Evolutionary conservation across 257 asterid genomes (phyloP).

Genomic region (Solanum raphanifolium): DNA sequence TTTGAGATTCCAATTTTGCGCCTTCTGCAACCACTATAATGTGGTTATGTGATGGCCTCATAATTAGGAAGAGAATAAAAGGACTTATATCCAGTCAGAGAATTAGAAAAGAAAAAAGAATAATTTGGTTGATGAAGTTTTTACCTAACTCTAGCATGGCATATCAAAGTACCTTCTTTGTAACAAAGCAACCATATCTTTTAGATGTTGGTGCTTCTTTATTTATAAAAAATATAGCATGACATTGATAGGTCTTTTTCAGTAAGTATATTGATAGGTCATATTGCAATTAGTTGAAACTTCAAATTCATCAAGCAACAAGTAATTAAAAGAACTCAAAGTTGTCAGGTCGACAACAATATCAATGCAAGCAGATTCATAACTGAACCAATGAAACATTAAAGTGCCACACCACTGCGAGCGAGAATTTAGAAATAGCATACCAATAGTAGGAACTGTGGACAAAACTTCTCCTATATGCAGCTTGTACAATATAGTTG

Average conservation of each 20-base stretch:
- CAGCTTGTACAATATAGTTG: slow-evolving; percentile 92
- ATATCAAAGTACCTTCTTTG: neutral
- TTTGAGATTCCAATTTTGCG: neutral
- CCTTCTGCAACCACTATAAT: neutral
- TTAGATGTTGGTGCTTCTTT: neutral
- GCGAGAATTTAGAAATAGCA: slow-evolving; percentile 7
- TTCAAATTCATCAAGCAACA: neutral
- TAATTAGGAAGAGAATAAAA: neutral
- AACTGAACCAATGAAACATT: neutral
- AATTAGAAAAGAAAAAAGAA: neutral
- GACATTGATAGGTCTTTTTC: neutral
- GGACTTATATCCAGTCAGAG: neutral
- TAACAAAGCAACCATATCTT: neutral
- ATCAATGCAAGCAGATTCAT: neutral
- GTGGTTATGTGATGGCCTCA: neutral
- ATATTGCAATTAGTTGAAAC: neutral
- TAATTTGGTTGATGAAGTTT: neutral
- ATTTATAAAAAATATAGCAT: neutral
- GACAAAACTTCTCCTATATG: slow-evolving; percentile 98
- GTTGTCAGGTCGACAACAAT: neutral
- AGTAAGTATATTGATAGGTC: neutral
- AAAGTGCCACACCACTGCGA: neutral
- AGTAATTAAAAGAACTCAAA: neutral
- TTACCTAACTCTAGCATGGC: neutral
- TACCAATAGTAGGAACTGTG: slow-evolving; percentile 98